Evolutionary conservation across 306 rosid species (phyloP), one percentile per base, ranked within the genome.

Genomic region (Vigna angularis): DNA sequence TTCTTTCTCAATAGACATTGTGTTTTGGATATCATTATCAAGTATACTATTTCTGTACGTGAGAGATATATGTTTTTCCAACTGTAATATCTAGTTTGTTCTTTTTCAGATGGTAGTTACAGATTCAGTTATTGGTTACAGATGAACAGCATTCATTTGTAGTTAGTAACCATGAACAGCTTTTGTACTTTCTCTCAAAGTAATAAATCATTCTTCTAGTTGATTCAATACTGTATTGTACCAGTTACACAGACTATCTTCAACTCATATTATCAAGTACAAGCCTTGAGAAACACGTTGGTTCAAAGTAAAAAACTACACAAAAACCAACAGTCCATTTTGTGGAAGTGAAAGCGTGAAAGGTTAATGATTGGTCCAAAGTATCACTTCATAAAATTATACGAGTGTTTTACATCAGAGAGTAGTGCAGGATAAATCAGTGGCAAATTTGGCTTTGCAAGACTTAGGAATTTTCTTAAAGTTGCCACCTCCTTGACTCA

Each of bases 341-440:
- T 75, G 73, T 50, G 53, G 26, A 15, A 26, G 45, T 30, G 22
- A 42, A 30, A n/a, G 17, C 26, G 9, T 36, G 9, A 52, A 34
- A 64, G 52, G 52, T 6, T 64, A 38, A 66, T 42, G 24, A 79
- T 20, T 51, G 49, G 62, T 63, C 72, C 58, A 57, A 66, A 77
- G 50, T 57, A 44, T 45, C 42, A 13, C 26, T 45, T 45, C 20
- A 40, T 9, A 20, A 38, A 70, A 56, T 18, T 61, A 30, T 49
- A 18, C 48, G 34, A 24, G 28, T 50, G 18, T 57, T 51, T 28
- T 56, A 49, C 44, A 66, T 61, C 16, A 70, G 44, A 53, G 26
- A 52, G 53, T 40, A 40, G 44, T 42, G n/a, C 26, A 42, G 18
- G 9, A 34, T 26, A 44, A 42, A 56, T n/a, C 15, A 1, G 58